Conservation (phyloP, 352 stramenopile species). For the Globisporangium canariense region DNA sequence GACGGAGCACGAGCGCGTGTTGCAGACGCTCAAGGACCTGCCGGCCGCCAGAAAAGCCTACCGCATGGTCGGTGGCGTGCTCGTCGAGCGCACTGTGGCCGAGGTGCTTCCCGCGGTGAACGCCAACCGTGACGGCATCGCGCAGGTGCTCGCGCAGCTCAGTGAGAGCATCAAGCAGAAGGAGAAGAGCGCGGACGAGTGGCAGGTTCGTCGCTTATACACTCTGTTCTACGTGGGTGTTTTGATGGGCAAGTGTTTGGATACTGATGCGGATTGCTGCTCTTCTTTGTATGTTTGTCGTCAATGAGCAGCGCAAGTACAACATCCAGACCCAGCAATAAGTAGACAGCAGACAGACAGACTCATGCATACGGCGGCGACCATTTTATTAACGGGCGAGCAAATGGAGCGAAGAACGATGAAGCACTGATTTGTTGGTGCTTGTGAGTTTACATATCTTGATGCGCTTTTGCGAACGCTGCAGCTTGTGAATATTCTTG, state of each 20-base stretch:
- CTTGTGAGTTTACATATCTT: not conserved
- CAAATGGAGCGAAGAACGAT: conserved; percentile 6
- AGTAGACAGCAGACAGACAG: conserved; percentile 7
- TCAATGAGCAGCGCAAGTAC: conserved; percentile 59
- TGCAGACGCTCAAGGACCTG: conserved; percentile 75
- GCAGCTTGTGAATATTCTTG: not conserved
- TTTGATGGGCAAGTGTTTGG: not conserved
- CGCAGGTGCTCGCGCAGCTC: conserved; percentile 71
- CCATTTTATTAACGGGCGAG: conserved; percentile 6
- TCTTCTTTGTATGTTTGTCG: not conserved
- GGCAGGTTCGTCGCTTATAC: conserved; percentile 41
- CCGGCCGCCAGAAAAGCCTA: conserved; percentile 87
- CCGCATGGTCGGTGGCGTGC: conserved; percentile 94
- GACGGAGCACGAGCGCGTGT: conserved; percentile 80
- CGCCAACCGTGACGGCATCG: conserved; percentile 76
- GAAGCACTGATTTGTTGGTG: not conserved
- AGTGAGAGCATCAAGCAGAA: conserved; percentile 84
- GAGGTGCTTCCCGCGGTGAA: conserved; percentile 93
- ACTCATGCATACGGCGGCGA: not conserved
- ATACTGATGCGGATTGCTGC: not conserved
- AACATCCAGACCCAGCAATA: conserved; percentile 85
- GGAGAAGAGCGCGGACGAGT: conserved; percentile 77
- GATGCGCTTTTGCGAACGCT: too few species aligned
- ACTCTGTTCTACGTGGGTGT: not conserved
- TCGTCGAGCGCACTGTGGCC: conserved; percentile 95